phyloP scores from a whole-genome alignment of 2,329 filamentous ascomycete species.

The Colletotrichum orbiculare region DNA sequence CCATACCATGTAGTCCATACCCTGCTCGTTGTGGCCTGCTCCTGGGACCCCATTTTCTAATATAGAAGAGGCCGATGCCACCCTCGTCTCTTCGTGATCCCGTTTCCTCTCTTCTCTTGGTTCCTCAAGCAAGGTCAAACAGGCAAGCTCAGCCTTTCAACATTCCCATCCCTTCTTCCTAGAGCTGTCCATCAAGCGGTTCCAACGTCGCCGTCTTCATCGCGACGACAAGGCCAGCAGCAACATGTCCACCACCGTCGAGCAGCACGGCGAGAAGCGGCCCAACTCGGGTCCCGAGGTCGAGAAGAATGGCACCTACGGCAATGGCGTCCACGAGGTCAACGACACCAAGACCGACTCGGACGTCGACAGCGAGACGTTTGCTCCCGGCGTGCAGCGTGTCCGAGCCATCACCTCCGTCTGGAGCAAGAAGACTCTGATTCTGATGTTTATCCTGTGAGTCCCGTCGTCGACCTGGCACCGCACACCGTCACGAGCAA shows the following conservation, averaged over 20 bases:
- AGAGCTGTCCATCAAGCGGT: constrained; percentile 3
- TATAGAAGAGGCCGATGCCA: constrained; percentile 20
- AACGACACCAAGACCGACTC: constrained; percentile 9
- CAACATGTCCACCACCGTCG: constrained; percentile 28
- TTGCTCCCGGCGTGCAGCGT: constrained; percentile 52
- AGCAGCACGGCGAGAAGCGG: constrained; percentile 8
- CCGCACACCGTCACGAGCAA: not conserved
- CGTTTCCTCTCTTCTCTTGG: constrained; percentile 12
- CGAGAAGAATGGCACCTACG: constrained; percentile 27
- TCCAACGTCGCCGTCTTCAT: constrained; percentile 11
- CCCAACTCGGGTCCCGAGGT: constrained; percentile 14
- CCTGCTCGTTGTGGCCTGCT: not conserved
- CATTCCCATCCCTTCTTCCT: constrained; percentile 21
- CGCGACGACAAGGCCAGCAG: not conserved
- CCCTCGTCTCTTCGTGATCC: constrained; percentile 1
- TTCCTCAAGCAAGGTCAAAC: constrained; percentile 28
- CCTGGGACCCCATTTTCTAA: constrained; percentile 12
- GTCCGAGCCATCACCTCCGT: constrained; percentile 46
- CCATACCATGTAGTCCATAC: no score
- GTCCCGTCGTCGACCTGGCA: constrained; percentile 27
- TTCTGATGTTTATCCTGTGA: constrained; percentile 53
- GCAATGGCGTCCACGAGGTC: constrained; percentile 29
- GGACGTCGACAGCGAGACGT: constrained; percentile 42
- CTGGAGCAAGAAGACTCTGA: constrained; percentile 49
- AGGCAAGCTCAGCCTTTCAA: constrained; percentile 27